phyloP scores from a whole-genome alignment of 345 rosid genomes.

The Acer saccharum region DNA sequence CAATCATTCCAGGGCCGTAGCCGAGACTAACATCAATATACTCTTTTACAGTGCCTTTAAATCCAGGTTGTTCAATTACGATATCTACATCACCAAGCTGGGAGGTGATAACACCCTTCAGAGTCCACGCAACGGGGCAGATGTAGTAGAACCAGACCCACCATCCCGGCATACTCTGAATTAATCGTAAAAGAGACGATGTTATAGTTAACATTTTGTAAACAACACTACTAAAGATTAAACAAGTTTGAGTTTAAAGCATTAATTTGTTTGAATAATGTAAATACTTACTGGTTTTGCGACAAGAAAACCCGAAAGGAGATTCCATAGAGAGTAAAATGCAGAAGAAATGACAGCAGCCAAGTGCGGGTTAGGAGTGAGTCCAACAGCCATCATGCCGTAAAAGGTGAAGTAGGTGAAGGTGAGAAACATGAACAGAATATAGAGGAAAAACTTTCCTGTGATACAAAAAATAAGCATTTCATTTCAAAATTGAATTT shows the following conservation, averaged over 20 bases:
- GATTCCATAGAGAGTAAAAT: constrained; percentile 87
- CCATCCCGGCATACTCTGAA: constrained; percentile 76
- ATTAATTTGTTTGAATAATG: background rate
- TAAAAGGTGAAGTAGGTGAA: constrained; percentile 75
- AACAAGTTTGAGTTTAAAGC: too few species aligned
- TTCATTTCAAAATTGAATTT: background rate
- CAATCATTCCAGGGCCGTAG: constrained; percentile 38
- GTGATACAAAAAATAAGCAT: background rate
- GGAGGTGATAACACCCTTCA: constrained; percentile 67
- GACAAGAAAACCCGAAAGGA: constrained; percentile 83
- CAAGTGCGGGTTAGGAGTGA: constrained; percentile 69
- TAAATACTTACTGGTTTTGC: background rate
- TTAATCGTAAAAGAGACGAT: background rate
- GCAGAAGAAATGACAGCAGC: constrained; percentile 71
- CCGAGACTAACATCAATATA: constrained; percentile 49
- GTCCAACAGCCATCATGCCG: constrained; percentile 85
- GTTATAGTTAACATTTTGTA: background rate
- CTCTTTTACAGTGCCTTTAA: constrained; percentile 27
- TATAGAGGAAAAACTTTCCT: constrained; percentile 55
- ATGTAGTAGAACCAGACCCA: constrained; percentile 96
- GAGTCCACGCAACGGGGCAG: constrained; percentile 81
- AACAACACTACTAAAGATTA: background rate
- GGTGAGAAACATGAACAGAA: constrained; percentile 44
- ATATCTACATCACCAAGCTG: constrained; percentile 60
- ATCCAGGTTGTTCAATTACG: constrained; percentile 44